Conservation (phyloP, 169 alveolate genomes). For the Plasmodium chabaudi region DNA sequence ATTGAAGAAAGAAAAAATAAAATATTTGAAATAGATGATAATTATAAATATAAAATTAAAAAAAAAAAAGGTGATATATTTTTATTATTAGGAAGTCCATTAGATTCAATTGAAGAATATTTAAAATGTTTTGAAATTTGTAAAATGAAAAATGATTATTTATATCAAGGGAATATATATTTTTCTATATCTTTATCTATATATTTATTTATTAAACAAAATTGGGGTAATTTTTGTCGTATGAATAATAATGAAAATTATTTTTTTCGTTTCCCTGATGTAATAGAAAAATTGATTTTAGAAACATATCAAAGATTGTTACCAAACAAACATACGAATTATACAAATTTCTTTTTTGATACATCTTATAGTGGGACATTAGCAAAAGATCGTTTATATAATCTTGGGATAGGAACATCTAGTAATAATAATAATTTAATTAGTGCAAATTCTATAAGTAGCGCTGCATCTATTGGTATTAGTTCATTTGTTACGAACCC, state of each 20-base stretch:
- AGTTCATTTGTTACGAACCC: too few species aligned
- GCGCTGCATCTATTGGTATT: too few species aligned
- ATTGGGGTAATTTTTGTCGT: constrained; percentile 36
- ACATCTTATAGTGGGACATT: constrained; percentile 52
- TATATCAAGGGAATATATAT: constrained; percentile 24
- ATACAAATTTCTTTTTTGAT: constrained; percentile 64
- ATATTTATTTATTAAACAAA: constrained; percentile 41
- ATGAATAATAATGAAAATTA: constrained; percentile 41
- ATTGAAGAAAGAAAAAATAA: neutral
- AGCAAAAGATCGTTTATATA: constrained; percentile 15
- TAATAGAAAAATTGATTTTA: constrained; percentile 11
- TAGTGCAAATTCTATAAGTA: too few species aligned
- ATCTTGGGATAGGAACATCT: neutral
- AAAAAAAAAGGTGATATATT: constrained; percentile 69
- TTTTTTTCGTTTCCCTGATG: constrained; percentile 46
- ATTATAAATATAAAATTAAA: constrained; percentile 7
- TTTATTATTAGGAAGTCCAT: constrained; percentile 66
- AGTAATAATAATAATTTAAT: too few species aligned
- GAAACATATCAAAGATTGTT: constrained; percentile 19
- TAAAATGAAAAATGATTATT: constrained; percentile 9
- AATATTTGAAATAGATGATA: neutral
- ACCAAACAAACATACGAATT: constrained; percentile 20
- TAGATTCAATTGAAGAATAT: constrained; percentile 43
- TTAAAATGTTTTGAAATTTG: constrained; percentile 35
- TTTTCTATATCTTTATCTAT: constrained; percentile 39